A percentile compares a stretch with the other conserved stretches of the same genome.
phyloP scores from a whole-genome alignment of 305 asterid genomes.

The Caryopteris hybrid region DNA sequence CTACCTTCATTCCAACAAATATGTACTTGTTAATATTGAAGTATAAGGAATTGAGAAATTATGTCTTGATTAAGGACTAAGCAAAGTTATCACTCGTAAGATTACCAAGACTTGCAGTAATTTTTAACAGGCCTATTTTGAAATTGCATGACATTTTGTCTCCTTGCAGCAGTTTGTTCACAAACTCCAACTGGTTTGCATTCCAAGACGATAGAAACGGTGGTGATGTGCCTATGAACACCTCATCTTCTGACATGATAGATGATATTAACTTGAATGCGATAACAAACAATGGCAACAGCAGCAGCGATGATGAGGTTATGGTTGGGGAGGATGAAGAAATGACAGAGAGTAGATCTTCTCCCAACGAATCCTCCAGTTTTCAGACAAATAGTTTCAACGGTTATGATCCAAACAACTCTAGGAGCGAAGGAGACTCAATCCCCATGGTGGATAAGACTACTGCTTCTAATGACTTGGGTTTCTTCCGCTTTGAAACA shows the following conservation, averaged over 20 bases:
- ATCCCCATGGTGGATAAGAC: slow-evolving; percentile 31
- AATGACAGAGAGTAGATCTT: slow-evolving; percentile 41
- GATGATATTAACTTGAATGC: slow-evolving; percentile 68
- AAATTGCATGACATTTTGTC: slow-evolving; percentile 8
- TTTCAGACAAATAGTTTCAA: slow-evolving; percentile 26
- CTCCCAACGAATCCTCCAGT: slow-evolving; percentile 37
- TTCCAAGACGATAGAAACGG: slow-evolving; percentile 78
- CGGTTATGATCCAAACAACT: slow-evolving; percentile 27
- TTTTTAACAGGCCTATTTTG: neutral
- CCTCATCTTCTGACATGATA: slow-evolving; percentile 59
- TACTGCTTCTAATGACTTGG: slow-evolving; percentile 37
- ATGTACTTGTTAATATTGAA: neutral
- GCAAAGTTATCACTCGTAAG: neutral
- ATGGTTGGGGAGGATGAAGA: slow-evolving; percentile 88
- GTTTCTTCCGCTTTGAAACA: slow-evolving; percentile 64
- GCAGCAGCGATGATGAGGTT: slow-evolving; percentile 83
- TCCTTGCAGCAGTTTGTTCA: slow-evolving; percentile 73
- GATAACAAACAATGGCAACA: slow-evolving; percentile 47
- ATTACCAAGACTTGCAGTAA: neutral
- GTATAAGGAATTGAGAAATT: neutral
- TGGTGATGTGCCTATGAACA: slow-evolving; percentile 44
- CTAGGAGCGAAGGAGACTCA: slow-evolving; percentile 19
- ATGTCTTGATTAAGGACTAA: neutral
- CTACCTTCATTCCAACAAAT: too few relatives aligned
- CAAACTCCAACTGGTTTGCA: slow-evolving; percentile 97